Conservation (phyloP, 2,329 filamentous ascomycete genomes). For the Fusarium devonianum region DNA sequence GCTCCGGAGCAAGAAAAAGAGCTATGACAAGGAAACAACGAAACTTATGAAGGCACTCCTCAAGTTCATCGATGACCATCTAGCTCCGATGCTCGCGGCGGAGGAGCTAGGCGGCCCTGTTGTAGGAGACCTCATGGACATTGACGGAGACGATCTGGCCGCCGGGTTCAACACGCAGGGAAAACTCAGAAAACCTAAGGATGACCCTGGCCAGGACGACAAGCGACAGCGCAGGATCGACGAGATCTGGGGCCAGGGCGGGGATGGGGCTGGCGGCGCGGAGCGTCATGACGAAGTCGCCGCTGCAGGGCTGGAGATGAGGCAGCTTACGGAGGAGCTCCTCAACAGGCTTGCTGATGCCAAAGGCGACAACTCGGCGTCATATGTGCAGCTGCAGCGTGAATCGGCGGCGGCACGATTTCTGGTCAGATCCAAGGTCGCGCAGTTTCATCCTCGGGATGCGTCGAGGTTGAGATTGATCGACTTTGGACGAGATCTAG, state of each 20-base stretch:
- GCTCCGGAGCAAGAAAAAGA: constrained; percentile 64
- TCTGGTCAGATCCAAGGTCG: constrained; percentile 69
- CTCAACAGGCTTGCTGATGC: constrained; percentile 65
- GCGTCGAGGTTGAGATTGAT: constrained; percentile 65
- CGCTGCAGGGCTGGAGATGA: constrained; percentile 64
- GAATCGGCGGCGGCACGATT: constrained; percentile 71
- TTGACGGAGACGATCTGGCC: constrained; percentile 65
- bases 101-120: constrained; percentile 86
- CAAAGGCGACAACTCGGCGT: constrained; percentile 60
- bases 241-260: constrained; percentile 64
- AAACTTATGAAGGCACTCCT: constrained; percentile 70
- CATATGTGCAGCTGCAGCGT: constrained; percentile 64
- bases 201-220: constrained; percentile 49
- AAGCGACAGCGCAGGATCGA: constrained; percentile 68
- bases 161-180: constrained; percentile 68
- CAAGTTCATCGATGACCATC: constrained; percentile 72
- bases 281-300: constrained; percentile 55
- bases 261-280: constrained; percentile 19
- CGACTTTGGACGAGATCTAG: constrained; percentile 70
- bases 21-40: constrained; percentile 67
- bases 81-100: constrained; percentile 79
- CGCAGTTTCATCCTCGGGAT: constrained; percentile 70
- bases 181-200: constrained; percentile 59
- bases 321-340: constrained; percentile 65
- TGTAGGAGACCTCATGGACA: constrained; percentile 75